Evolutionary conservation across 2,329 filamentous ascomycete genomes (phyloP).

Genomic region (Xylariaceae sp.): DNA sequence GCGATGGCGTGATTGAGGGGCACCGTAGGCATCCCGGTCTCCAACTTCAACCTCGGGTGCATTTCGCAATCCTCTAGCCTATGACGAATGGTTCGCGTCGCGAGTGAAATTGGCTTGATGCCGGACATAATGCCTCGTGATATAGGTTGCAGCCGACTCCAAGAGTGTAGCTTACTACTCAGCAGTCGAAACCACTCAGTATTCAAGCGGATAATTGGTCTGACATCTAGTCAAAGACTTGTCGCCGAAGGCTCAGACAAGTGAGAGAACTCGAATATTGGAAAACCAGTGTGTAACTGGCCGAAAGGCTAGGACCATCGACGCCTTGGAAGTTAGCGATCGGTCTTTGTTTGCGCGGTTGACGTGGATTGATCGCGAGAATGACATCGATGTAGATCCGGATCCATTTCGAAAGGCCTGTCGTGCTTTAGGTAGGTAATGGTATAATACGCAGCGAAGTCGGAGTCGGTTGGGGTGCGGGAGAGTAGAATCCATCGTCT

Average conservation of each 20-base stretch:
- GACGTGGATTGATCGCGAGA: too few species aligned
- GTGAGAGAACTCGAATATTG: too few species aligned
- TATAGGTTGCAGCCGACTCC: not conserved
- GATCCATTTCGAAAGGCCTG: not conserved
- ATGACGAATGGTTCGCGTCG: conserved; percentile 16
- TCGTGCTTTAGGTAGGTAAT: conserved; percentile 24
- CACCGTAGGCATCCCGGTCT: conserved; percentile 1
- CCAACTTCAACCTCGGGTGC: not conserved
- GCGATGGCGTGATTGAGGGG: conserved; percentile 25
- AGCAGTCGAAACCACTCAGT: too few species aligned
- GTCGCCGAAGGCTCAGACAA: too few species aligned
- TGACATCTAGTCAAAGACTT: too few species aligned
- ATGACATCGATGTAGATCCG: not conserved
- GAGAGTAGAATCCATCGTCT: not conserved
- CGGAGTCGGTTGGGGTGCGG: not conserved
- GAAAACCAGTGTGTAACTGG: too few species aligned
- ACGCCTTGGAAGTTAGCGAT: too few species aligned
- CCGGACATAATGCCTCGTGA: not conserved
- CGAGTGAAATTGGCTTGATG: not conserved
- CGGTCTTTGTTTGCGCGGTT: too few species aligned
- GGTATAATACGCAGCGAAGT: conserved; percentile 13
- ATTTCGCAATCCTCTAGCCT: conserved; percentile 13
- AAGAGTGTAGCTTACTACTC: not conserved
- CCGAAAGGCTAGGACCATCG: too few species aligned
- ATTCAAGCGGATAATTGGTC: too few species aligned